A percentile compares a stretch with the other conserved stretches of the same genome.
These are phyloP conservation scores for Pelagomonas calceolata DNA, from an alignment of 108 stramenopile species.

Conservation along the genomic window DNA sequence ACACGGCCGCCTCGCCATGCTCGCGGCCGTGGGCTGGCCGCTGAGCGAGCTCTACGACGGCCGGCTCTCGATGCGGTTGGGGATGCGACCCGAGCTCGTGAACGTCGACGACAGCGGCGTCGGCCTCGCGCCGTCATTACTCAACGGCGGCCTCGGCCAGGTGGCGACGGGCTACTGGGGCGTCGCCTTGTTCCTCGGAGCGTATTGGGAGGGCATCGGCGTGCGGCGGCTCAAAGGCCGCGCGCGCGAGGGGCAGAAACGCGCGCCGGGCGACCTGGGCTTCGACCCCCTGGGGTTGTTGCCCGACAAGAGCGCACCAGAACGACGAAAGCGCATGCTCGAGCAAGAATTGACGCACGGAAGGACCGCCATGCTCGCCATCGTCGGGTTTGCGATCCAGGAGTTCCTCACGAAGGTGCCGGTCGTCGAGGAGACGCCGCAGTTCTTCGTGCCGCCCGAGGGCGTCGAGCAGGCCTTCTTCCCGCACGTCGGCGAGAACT, in stretches of 20 bases:
- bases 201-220: conserved; percentile 59
- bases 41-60: conserved; percentile 65
- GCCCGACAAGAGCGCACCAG: conserved; percentile 34
- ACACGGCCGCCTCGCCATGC: conserved; percentile 75
- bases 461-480: not conserved
- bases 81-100: conserved; percentile 49
- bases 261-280: conserved; percentile 64
- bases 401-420: conserved; percentile 64
- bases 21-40: conserved; percentile 75
- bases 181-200: conserved; percentile 42
- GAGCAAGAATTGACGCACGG: conserved; percentile 76
- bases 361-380: conserved; percentile 77
- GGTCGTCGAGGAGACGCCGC: conserved; percentile 62
- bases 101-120: conserved; percentile 36
- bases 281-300: conserved; percentile 72
- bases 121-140: conserved; percentile 44
- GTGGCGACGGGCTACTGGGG: conserved; percentile 67
- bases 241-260: conserved; percentile 26
- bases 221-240: conserved; percentile 29
- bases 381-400: conserved; percentile 69
- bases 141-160: conserved; percentile 77
- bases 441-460: conserved; percentile 44
- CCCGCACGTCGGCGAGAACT: not conserved
- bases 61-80: conserved; percentile 43
- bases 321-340: conserved; percentile 36